Evolutionary conservation across 768 basidiomycete genomes (phyloP).

Genomic region (Collybia sp.): DNA sequence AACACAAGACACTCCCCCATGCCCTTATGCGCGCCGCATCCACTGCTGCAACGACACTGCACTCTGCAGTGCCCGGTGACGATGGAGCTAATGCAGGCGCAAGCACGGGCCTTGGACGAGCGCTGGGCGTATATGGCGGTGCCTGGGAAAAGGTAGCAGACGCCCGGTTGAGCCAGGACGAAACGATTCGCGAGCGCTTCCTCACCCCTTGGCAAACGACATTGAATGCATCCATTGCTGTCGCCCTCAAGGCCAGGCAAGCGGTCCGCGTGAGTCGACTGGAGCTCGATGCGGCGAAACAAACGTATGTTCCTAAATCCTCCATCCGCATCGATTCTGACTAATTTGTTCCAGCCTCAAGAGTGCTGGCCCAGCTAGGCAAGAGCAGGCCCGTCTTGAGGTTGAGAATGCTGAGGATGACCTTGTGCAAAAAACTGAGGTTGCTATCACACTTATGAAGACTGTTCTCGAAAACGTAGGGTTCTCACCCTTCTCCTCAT

Average conservation of each 20-base stretch:
- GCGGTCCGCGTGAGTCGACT: constrained; percentile 76
- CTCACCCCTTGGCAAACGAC: constrained; percentile 87
- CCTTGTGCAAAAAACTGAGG: constrained; percentile 96
- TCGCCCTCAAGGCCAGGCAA: constrained; percentile 91
- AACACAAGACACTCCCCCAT: constrained; percentile 97
- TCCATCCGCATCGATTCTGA: not conserved
- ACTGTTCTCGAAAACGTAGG: constrained; percentile 95
- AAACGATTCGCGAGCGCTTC: constrained; percentile 59
- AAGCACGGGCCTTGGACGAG: constrained; percentile 71
- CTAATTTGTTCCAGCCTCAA: constrained; percentile 55
- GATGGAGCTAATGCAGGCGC: constrained; percentile 15
- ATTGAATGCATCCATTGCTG: constrained; percentile 72
- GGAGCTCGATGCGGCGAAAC: constrained; percentile 89
- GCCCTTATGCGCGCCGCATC: constrained; percentile 84
- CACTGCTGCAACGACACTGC: constrained; percentile 45
- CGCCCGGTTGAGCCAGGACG: constrained; percentile 80
- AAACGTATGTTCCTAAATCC: constrained; percentile 47
- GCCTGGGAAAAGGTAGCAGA: constrained; percentile 81
- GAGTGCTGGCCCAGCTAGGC: constrained; percentile 64
- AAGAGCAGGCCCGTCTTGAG: constrained; percentile 90
- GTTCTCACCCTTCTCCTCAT: constrained; percentile 9
- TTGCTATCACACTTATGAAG: constrained; percentile 95
- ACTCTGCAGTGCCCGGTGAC: constrained; percentile 27
- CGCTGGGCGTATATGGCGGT: constrained; percentile 70
- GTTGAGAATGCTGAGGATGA: constrained; percentile 95